phyloP scores from a whole-genome alignment of 352 stramenopile genomes.

The Phytophthora sansomeana region DNA sequence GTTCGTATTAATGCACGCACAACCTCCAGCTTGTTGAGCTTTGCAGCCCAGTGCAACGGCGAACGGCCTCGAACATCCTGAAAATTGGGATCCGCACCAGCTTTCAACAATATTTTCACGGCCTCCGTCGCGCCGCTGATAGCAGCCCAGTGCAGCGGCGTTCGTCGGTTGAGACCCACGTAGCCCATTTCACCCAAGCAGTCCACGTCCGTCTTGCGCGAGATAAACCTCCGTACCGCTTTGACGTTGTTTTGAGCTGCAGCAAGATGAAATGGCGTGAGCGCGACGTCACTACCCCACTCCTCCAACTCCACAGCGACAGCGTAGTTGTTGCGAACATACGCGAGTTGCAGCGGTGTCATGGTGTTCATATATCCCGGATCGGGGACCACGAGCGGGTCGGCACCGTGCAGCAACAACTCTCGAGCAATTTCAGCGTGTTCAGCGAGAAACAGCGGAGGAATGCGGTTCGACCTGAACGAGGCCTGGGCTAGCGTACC shows the following conservation, averaged over 20 bases:
- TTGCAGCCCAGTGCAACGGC: slow-evolving; percentile 73
- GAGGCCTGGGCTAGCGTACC: slow-evolving; percentile 48
- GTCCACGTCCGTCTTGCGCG: slow-evolving; percentile 52
- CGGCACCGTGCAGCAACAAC: slow-evolving; percentile 58
- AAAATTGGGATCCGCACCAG: slow-evolving; percentile 69
- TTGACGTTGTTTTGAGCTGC: slow-evolving; percentile 59
- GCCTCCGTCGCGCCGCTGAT: slow-evolving; percentile 59
- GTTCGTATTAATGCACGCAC: slow-evolving; percentile 51
- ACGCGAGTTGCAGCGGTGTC: slow-evolving; percentile 74
- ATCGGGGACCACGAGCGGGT: slow-evolving; percentile 67
- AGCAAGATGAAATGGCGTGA: slow-evolving; percentile 73
- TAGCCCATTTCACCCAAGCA: slow-evolving; percentile 80
- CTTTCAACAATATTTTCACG: slow-evolving; percentile 57
- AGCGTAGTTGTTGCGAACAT: slow-evolving; percentile 69
- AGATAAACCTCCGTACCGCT: slow-evolving; percentile 59
- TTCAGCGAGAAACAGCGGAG: slow-evolving; percentile 74
- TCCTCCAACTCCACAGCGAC: slow-evolving; percentile 75
- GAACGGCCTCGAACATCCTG: slow-evolving; percentile 66
- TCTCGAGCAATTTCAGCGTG: slow-evolving; percentile 60
- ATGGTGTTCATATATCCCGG: slow-evolving; percentile 80
- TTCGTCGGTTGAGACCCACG: slow-evolving; percentile 69
- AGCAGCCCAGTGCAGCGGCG: slow-evolving; percentile 75
- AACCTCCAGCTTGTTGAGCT: slow-evolving; percentile 60
- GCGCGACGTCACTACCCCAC: slow-evolving; percentile 70
- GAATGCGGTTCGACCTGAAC: slow-evolving; percentile 62